phyloP scores from a whole-genome alignment of 306 rosid genomes.

The Cucumis sativus region Cucumber_9930_V3 NC_026659.2:26022501-26023000 shows the following conservation, averaged over 20 bases:
- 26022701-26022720: conserved; percentile 41
- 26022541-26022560: conserved; percentile 9
- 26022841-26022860: conserved; percentile 63
- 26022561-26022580: conserved; percentile 49
- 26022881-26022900: conserved; percentile 51
- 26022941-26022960: conserved; percentile 71
- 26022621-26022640: conserved; percentile 42
- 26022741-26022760: conserved; percentile 20
- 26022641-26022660: conserved; percentile 52
- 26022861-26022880: conserved; percentile 57
- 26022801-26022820: conserved; percentile 59
- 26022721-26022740: conserved; percentile 19
- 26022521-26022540: conserved; percentile 20
- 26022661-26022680: conserved; percentile 54
- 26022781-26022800: conserved; percentile 65
- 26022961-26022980: conserved; percentile 72
- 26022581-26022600: conserved; percentile 15
- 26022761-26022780: conserved; percentile 41
- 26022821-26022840: conserved; percentile 77
- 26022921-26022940: conserved; percentile 36
- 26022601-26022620: conserved; percentile 21
- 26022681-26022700: conserved; percentile 24
- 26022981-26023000: conserved; percentile 25
- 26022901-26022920: conserved; percentile 16
- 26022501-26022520: conserved; percentile 62